These are phyloP conservation scores for Colletotrichum tabaci DNA, from an alignment of 2,329 filamentous ascomycete genomes.

Conservation along the genomic window DNA sequence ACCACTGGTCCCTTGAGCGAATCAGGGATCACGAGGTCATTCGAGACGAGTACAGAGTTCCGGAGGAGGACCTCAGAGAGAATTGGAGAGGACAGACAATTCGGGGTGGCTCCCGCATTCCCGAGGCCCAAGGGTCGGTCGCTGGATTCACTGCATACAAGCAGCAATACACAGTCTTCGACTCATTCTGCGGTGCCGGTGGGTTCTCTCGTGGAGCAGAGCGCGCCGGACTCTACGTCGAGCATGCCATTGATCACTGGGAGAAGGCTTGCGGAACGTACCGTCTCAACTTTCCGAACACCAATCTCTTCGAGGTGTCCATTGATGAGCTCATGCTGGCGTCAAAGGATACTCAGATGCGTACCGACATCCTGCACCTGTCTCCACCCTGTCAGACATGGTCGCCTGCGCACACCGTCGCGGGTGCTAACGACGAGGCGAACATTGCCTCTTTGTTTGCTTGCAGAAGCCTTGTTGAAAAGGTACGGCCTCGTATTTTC, in stretches of 20 bases:
- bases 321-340: slow-evolving; percentile 64
- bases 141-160: background rate
- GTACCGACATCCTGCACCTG: slow-evolving; percentile 79
- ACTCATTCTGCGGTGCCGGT: slow-evolving; percentile 81
- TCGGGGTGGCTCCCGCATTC: slow-evolving; percentile 53
- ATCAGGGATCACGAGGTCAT: slow-evolving; percentile 51
- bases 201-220: slow-evolving; percentile 78
- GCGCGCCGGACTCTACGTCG: slow-evolving; percentile 69
- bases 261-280: slow-evolving; percentile 71
- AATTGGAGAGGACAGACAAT: slow-evolving; percentile 58
- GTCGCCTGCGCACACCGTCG: slow-evolving; percentile 78
- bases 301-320: slow-evolving; percentile 63
- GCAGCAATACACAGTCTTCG: slow-evolving; percentile 77
- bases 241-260: slow-evolving; percentile 76
- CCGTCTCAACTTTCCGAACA: slow-evolving; percentile 68
- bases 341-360: slow-evolving; percentile 49
- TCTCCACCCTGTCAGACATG: slow-evolving; percentile 85
- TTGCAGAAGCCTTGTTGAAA: slow-evolving; percentile 69
- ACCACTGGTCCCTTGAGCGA: slow-evolving; percentile 56
- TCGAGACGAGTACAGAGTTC: slow-evolving; percentile 48
- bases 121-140: background rate
- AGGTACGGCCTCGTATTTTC: slow-evolving; percentile 75
- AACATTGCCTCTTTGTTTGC: slow-evolving; percentile 75
- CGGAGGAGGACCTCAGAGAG: slow-evolving; percentile 50
- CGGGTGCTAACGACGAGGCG: slow-evolving; percentile 72